phyloP scores from a whole-genome alignment of 2,329 filamentous ascomycete genomes.

The Penicillium sp. region DNA sequence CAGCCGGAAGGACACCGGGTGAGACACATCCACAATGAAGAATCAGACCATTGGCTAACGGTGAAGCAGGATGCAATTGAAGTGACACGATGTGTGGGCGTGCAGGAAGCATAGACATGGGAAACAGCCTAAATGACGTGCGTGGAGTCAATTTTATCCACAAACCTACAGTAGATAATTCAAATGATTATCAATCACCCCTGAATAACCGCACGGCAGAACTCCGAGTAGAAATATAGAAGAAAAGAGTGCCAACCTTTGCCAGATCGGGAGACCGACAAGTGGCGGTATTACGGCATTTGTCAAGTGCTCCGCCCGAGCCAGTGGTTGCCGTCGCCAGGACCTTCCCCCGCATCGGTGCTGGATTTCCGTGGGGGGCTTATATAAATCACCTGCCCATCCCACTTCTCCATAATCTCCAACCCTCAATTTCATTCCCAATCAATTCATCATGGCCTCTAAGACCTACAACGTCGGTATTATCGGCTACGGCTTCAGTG shows the following conservation, averaged over 20 bases:
- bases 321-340: slow-evolving; percentile 28
- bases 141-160: not conserved
- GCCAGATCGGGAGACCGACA: slow-evolving; percentile 2
- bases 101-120: slow-evolving; percentile 18
- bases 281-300: not conserved
- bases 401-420: not conserved
- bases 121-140: not conserved
- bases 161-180: no score
- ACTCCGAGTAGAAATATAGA: not conserved
- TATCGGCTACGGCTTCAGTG: slow-evolving; percentile 62
- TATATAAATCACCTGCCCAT: not conserved
- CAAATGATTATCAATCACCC: not conserved
- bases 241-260: not conserved
- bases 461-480: slow-evolving; percentile 58
- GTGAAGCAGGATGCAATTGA: slow-evolving; percentile 32
- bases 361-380: not conserved
- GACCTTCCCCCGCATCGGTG: slow-evolving; percentile 36
- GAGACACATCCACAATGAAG: slow-evolving; percentile 11
- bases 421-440: not conserved
- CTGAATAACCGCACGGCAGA: not conserved
- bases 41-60: not conserved
- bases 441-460: slow-evolving; percentile 35
- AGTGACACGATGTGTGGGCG: slow-evolving; percentile 32
- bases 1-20: slow-evolving; percentile 31
- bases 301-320: slow-evolving; percentile 2